A percentile compares a stretch with the other conserved stretches of the same genome.
phyloP scores from a whole-genome alignment of 1,139 yeast species.

The Debaryomycetaceae sp. region DNA sequence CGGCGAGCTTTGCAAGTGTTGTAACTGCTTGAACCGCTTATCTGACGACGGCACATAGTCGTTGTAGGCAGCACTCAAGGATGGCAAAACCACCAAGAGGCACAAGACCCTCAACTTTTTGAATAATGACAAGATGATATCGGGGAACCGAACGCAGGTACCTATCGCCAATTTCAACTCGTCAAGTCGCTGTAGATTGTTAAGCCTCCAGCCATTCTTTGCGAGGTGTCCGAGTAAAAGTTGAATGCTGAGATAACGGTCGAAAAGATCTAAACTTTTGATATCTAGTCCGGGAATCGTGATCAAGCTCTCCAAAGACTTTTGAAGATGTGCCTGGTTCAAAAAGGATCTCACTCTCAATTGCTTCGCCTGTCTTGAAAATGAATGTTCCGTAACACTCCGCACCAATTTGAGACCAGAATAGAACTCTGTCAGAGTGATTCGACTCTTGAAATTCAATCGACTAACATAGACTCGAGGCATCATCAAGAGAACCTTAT shows the following conservation, averaged over 20 bases:
- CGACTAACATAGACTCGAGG: slow-evolving; percentile 16
- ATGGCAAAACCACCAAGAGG: slow-evolving; percentile 7
- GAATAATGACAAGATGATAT: slow-evolving; percentile 16
- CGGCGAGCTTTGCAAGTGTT: not conserved
- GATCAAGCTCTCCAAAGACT: slow-evolving; percentile 16
- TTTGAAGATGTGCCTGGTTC: slow-evolving; percentile 12
- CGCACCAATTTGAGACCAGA: slow-evolving; percentile 19
- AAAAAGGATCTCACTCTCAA: slow-evolving; percentile 17
- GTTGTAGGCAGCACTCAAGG: slow-evolving; percentile 9
- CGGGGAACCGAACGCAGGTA: slow-evolving; percentile 14
- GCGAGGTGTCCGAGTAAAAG: slow-evolving; percentile 14
- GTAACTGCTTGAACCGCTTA: slow-evolving; percentile 7
- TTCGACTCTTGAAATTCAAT: slow-evolving; percentile 14
- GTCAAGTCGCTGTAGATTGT: slow-evolving; percentile 12
- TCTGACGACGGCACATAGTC: slow-evolving; percentile 13
- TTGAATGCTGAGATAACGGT: slow-evolving; percentile 15
- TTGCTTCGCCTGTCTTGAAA: slow-evolving; percentile 10
- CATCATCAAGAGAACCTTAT: slow-evolving; percentile 13
- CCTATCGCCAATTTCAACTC: slow-evolving; percentile 18
- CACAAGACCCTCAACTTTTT: slow-evolving; percentile 13
- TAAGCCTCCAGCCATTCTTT: slow-evolving; percentile 17
- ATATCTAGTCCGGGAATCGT: slow-evolving; percentile 12
- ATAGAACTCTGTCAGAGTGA: slow-evolving; percentile 19
- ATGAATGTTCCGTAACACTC: slow-evolving; percentile 9
- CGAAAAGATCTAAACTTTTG: slow-evolving; percentile 16